Evolutionary conservation across 202 grass and related monocot species (phyloP).

Genomic region (Zizania palustris): DNA sequence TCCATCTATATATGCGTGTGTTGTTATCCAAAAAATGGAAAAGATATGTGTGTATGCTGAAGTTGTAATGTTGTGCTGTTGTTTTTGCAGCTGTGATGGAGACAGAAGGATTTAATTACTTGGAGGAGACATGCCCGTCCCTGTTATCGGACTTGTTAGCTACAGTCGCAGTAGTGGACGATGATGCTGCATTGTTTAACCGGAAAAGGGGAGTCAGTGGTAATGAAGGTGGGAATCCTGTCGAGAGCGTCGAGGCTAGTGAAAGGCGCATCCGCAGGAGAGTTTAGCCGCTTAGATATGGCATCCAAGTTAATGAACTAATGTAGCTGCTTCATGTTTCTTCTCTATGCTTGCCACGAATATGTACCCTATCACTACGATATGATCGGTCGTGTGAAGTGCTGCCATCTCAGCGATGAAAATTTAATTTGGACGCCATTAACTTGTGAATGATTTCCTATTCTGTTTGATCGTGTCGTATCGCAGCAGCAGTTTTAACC

Average conservation of each 20-base stretch:
- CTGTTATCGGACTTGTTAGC: conserved; percentile 74
- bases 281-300: conserved; percentile 46
- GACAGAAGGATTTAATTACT: conserved; percentile 86
- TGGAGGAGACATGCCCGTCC: conserved; percentile 78
- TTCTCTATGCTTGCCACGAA: conserved; percentile 8
- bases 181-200: conserved; percentile 44
- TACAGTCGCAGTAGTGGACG: conserved; percentile 66
- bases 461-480: not conserved
- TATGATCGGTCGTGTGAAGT: conserved; percentile 30
- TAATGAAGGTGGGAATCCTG: conserved; percentile 44
- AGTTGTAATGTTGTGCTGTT: conserved; percentile 36
- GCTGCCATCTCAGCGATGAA: not conserved
- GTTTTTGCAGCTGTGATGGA: conserved; percentile 69
- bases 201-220: conserved; percentile 63
- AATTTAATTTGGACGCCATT: conserved; percentile 44
- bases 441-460: conserved; percentile 49
- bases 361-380: not conserved
- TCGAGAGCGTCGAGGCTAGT: conserved; percentile 48
- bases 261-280: conserved; percentile 64
- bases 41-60: not conserved
- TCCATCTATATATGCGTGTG: not conserved
- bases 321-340: conserved; percentile 32
- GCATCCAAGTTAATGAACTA: conserved; percentile 23
- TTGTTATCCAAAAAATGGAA: not conserved
- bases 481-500: conserved; percentile 15